Evolutionary conservation across 2,329 filamentous ascomycete genomes (phyloP).

Genomic region (Alternaria postmessia): DNA sequence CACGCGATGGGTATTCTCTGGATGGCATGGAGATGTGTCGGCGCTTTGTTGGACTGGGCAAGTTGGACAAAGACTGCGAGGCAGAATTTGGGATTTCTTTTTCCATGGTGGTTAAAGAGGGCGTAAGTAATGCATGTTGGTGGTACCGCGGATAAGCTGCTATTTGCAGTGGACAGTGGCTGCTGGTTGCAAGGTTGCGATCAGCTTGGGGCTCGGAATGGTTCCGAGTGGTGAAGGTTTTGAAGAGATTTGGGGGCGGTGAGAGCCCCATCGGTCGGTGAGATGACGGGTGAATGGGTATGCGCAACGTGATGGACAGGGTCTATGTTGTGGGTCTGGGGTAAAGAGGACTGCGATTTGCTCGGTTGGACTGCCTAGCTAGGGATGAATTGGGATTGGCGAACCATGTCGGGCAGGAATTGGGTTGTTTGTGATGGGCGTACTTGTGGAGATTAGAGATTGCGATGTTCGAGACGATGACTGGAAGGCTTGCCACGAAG

Average conservation of each 20-base stretch:
- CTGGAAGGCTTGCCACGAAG: not conserved
- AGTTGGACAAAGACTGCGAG: slow-evolving; percentile 1
- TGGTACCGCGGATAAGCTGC: slow-evolving; percentile 8
- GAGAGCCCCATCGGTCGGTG: slow-evolving; percentile 9
- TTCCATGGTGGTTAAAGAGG: not conserved
- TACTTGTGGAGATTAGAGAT: slow-evolving; percentile 14
- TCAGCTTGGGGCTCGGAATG: not conserved
- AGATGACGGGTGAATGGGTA: slow-evolving; percentile 7
- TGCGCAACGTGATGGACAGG: slow-evolving; percentile 13
- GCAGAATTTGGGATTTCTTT: not conserved
- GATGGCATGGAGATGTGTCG: slow-evolving; percentile 4
- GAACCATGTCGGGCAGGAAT: not conserved
- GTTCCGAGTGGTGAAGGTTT: slow-evolving; percentile 8
- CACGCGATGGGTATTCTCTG: slow-evolving; percentile 1
- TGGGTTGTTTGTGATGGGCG: slow-evolving; percentile 7
- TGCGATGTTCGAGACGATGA: slow-evolving; percentile 6
- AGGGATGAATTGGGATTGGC: slow-evolving; percentile 4
- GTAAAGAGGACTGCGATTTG: slow-evolving; percentile 15
- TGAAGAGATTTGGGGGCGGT: slow-evolving; percentile 8
- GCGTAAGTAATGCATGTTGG: not conserved
- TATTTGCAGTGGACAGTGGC: slow-evolving; percentile 3
- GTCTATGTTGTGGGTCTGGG: slow-evolving; percentile 25
- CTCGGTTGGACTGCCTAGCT: slow-evolving; percentile 15
- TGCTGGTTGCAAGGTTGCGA: not conserved
- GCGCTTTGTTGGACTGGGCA: slow-evolving; percentile 3